Conservation (phyloP, 2,329 filamentous ascomycete genomes). For the Dactylonectria macrodidyma region DNA sequence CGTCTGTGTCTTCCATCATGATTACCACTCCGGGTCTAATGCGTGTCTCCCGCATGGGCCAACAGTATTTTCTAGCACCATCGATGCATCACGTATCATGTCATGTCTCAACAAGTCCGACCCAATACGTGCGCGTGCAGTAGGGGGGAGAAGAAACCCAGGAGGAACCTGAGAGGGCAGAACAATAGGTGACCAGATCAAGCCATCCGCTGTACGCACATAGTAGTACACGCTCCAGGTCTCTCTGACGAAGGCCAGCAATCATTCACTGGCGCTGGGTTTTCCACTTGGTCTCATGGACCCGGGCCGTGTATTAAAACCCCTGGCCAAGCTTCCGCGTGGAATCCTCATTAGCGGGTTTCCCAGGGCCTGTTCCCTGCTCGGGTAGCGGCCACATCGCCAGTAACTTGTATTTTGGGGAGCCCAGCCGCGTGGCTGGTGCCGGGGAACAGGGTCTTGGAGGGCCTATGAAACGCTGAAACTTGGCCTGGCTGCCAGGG, state of each 20-base stretch:
- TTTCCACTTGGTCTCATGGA: neutral
- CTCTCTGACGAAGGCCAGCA: neutral
- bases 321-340: constrained; percentile 10
- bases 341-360: neutral
- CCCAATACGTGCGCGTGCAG: neutral
- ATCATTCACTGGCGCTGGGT: neutral
- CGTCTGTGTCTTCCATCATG: constrained; percentile 3
- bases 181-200: neutral
- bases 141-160: neutral
- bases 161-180: neutral
- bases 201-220: neutral
- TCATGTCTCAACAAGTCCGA: constrained; percentile 14
- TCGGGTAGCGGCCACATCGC: constrained; percentile 24
- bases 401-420: constrained; percentile 6
- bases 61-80: constrained; percentile 17
- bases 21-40: neutral
- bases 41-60: constrained; percentile 8
- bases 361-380: constrained; percentile 21
- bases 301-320: neutral
- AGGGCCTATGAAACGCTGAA: constrained; percentile 15
- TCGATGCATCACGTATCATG: constrained; percentile 21
- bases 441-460: constrained; percentile 19
- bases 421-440: constrained; percentile 23
- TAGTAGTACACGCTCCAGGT: neutral
- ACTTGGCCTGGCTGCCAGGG: constrained; percentile 2